phyloP scores from a whole-genome alignment of 2,329 filamentous ascomycete genomes.

The Phialocephala sp. region DNA sequence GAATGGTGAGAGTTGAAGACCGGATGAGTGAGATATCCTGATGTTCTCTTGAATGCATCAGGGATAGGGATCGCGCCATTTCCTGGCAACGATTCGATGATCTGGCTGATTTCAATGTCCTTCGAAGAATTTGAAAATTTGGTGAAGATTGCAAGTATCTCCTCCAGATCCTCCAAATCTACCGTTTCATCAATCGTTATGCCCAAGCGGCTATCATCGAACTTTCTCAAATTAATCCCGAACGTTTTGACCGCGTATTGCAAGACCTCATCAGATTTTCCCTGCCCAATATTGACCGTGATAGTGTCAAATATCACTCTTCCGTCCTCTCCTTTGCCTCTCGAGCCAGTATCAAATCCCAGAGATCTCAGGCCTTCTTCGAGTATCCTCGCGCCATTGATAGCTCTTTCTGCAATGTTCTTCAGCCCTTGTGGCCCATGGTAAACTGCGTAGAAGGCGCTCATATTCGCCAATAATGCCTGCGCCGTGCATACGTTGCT shows the following conservation, averaged over 20 bases:
- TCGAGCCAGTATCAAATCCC: slow-evolving; percentile 67
- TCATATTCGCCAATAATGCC: slow-evolving; percentile 94
- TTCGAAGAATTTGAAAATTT: slow-evolving; percentile 39
- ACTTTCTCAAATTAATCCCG: slow-evolving; percentile 65
- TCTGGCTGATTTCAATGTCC: slow-evolving; percentile 44
- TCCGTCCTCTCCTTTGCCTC: slow-evolving; percentile 60
- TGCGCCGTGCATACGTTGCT: slow-evolving; percentile 98
- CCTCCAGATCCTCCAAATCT: slow-evolving; percentile 58
- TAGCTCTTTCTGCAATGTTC: slow-evolving; percentile 79
- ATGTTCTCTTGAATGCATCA: slow-evolving; percentile 69
- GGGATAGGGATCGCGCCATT: slow-evolving; percentile 53
- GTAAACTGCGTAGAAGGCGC: slow-evolving; percentile 91
- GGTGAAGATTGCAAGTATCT: slow-evolving; percentile 62
- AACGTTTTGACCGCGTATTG: slow-evolving; percentile 56
- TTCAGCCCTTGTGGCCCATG: slow-evolving; percentile 86
- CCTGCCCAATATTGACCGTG: slow-evolving; percentile 62
- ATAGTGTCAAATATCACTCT: slow-evolving; percentile 81
- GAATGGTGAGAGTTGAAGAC: slow-evolving; percentile 96
- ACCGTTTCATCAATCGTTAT: slow-evolving; percentile 83
- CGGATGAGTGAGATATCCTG: slow-evolving; percentile 81
- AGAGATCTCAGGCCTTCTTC: slow-evolving; percentile 66
- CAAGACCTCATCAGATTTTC: slow-evolving; percentile 57
- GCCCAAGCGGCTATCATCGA: slow-evolving; percentile 65
- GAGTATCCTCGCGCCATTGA: slow-evolving; percentile 72
- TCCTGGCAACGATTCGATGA: slow-evolving; percentile 52